phyloP scores from a whole-genome alignment of 1,284 basidiomycete species.

The Naganishia liquefaciens region DNA sequence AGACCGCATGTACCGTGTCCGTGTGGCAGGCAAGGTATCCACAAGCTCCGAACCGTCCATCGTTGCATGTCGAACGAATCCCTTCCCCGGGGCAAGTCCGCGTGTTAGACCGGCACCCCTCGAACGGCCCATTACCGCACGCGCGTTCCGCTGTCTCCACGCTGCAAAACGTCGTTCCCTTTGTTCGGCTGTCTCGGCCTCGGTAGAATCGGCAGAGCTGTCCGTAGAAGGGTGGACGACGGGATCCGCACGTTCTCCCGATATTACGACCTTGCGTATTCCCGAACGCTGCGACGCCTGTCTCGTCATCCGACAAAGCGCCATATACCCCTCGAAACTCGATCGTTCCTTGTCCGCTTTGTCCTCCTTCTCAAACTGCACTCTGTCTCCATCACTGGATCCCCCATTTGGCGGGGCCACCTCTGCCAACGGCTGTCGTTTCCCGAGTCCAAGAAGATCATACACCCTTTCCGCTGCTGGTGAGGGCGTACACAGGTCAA shows the following conservation, averaged over 20 bases:
- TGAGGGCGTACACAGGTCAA: conserved; percentile 18
- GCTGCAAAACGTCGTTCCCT: neutral
- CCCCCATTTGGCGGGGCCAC: neutral
- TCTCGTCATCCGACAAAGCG: conserved; percentile 18
- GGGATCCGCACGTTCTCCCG: too few relatives aligned
- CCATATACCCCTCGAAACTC: conserved; percentile 14
- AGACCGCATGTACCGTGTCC: conserved; percentile 18
- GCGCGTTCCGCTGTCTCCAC: conserved; percentile 4
- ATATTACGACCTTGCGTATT: neutral
- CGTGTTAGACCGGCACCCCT: neutral
- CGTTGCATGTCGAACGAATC: neutral
- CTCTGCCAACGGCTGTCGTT: neutral
- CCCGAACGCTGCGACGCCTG: conserved; percentile 4
- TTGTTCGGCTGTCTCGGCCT: neutral
- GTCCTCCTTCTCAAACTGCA: neutral
- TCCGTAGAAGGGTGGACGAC: too few relatives aligned
- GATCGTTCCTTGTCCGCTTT: too few relatives aligned
- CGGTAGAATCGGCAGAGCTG: neutral
- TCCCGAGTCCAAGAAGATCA: neutral
- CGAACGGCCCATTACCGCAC: neutral
- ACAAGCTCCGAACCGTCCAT: neutral
- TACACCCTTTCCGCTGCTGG: neutral
- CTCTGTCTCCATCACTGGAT: neutral
- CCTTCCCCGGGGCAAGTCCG: neutral
- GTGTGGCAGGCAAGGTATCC: neutral